Percentiles rank a stretch among this genome's conserved stretches.
Evolutionary conservation across 345 rosid genomes (phyloP).

Genomic region (Heritiera fomes): DNA sequence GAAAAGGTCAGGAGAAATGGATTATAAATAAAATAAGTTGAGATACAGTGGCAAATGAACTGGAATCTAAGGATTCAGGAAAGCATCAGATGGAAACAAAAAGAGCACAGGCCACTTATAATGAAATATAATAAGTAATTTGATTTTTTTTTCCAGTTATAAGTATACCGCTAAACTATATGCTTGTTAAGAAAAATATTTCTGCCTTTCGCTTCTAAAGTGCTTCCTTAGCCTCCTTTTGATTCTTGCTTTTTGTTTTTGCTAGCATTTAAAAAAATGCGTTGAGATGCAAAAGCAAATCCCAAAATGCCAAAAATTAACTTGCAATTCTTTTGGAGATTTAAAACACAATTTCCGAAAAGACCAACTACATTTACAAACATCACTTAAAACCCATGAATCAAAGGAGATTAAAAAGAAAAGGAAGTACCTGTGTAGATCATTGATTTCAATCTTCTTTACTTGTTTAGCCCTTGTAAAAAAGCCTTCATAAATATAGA

Average conservation of each 20-base stretch:
- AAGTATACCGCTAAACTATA: background rate
- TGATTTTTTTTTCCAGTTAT: background rate
- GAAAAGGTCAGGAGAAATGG: constrained; percentile 6
- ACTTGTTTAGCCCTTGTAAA: constrained; percentile 73
- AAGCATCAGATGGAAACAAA: background rate
- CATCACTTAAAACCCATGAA: background rate
- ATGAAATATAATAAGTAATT: background rate
- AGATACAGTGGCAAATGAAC: background rate
- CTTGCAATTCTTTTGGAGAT: background rate
- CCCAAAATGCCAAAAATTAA: background rate
- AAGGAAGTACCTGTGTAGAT: constrained; percentile 64
- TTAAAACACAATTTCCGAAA: background rate
- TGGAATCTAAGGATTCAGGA: background rate
- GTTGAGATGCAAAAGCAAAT: background rate
- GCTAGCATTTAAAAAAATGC: background rate
- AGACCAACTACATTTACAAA: background rate
- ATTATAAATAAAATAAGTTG: background rate
- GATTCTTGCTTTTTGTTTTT: background rate
- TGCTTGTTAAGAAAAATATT: background rate
- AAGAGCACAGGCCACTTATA: background rate
- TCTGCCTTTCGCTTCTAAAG: background rate
- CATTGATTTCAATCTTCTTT: constrained; percentile 67
- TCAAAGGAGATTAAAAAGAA: background rate
- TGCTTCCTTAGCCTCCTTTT: background rate
- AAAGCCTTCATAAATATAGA: constrained; percentile 43